These are phyloP conservation scores for Termitomyces sp. DNA, from an alignment of 768 basidiomycete genomes.

Conservation along the genomic window DNA sequence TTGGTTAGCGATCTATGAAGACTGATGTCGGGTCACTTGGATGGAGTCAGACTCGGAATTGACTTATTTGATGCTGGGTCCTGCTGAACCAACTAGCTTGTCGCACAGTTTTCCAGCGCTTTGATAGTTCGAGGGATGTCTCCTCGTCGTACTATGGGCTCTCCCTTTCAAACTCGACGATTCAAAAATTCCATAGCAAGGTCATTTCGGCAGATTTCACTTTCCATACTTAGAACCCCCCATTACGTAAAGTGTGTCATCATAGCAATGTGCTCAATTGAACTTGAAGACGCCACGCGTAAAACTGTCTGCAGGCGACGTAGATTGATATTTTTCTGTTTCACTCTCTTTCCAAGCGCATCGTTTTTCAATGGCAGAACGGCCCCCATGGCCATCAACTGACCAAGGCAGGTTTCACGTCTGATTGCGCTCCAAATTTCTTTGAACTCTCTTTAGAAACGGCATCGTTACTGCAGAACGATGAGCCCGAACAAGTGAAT, in stretches of 20 bases:
- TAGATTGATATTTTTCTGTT: neutral
- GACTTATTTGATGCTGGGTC: too few relatives aligned
- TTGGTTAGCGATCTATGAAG: too few relatives aligned
- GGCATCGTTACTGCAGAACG: constrained; percentile 58
- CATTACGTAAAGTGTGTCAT: neutral
- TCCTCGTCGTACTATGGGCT: too few relatives aligned
- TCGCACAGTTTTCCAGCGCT: too few relatives aligned
- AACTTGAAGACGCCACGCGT: neutral
- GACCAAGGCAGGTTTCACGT: constrained; percentile 45
- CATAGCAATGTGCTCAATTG: neutral
- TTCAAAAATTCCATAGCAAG: too few relatives aligned
- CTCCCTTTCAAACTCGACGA: too few relatives aligned
- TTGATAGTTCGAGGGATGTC: too few relatives aligned
- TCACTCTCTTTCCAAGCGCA: neutral
- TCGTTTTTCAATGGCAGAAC: constrained; percentile 45
- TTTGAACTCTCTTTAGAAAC: constrained; percentile 41
- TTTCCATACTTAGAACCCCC: too few relatives aligned
- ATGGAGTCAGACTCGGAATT: too few relatives aligned
- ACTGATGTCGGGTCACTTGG: too few relatives aligned
- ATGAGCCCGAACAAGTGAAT: constrained; percentile 33
- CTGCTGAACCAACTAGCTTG: too few relatives aligned
- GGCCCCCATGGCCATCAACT: constrained; percentile 47
- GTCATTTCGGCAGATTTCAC: too few relatives aligned
- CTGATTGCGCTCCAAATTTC: constrained; percentile 5
- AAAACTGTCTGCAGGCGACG: constrained; percentile 4